Evolutionary conservation across 441 rosid species (phyloP), one percentile per base, ranked within the genome.

Genomic region (Gossypium davidsonii): DNA sequence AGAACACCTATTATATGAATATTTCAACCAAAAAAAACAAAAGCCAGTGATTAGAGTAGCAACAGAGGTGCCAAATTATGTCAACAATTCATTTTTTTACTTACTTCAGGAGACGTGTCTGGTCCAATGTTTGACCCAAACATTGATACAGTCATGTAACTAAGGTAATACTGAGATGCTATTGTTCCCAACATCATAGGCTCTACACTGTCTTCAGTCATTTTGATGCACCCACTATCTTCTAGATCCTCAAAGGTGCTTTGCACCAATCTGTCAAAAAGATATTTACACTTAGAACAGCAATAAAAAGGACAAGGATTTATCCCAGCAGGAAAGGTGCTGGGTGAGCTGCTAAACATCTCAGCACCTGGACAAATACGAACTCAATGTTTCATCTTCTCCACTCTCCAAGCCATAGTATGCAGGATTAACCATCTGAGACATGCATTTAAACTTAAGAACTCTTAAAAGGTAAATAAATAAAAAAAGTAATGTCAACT

Each of bases 201-300:
- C 81, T 89, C 97, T 71, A 93, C 99, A 77, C 61, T 79, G 42
- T 91, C 88, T 74, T 93, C 98, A 75, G 83, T 80, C 66, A 85
- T 87, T 82, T 87, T 93, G 77, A 96, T 87, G 85, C 99, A 96
- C 65, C 97, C 99, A 85, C 98, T 87, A 72, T 93, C 99, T 83
- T 96, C 99, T 77, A 96, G 91, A 82, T 93, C 98, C 82, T 96
- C 99, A 82, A 96, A 96, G 71, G 99, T 93, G 84, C 83, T 87
- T 56, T 88, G 97, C 74, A 90, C 94, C 85, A 96, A 87, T 80
- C 99, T 96, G 86, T 76, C 72, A 77, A 77, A 77, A 77, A 81
- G 70, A 74, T 14, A 46, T 65, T 46, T 9, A 31, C 72, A 55
- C 48, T 34, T 60, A 65, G 48, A 64, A 74, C 42, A 57, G 23